These are phyloP conservation scores for Eucalyptus pumila DNA, from an alignment of 345 rosid genomes.

Conservation along the genomic window DNA sequence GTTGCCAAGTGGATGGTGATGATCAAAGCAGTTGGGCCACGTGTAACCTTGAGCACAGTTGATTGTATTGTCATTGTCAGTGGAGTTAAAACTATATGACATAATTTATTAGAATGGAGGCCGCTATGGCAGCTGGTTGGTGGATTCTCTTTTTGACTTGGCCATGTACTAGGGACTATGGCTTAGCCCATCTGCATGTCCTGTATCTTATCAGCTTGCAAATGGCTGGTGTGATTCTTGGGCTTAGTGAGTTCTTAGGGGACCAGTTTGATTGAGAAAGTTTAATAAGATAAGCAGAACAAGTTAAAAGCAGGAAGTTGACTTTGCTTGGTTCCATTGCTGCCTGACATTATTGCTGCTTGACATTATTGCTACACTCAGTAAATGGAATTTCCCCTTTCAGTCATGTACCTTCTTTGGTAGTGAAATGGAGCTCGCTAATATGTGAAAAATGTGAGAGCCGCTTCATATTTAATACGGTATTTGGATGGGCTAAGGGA, in stretches of 20 bases:
- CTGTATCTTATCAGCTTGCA: not conserved
- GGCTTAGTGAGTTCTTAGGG: not conserved
- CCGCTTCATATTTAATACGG: not conserved
- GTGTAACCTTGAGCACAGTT: not conserved
- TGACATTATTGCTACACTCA: constrained; percentile 14
- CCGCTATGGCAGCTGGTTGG: not conserved
- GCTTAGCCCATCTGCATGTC: not conserved
- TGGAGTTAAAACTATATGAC: not conserved
- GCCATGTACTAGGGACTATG: not conserved
- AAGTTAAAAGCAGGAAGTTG: not conserved
- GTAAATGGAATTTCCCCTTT: not conserved
- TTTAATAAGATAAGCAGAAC: not conserved
- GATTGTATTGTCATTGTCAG: not conserved
- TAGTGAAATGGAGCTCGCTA: not conserved
- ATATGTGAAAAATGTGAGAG: not conserved
- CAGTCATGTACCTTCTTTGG: not conserved
- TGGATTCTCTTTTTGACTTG: not conserved
- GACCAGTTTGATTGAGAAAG: not conserved
- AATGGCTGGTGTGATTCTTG: not conserved
- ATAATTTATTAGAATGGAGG: not conserved
- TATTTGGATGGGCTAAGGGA: not conserved
- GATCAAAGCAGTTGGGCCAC: not conserved
- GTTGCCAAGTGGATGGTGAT: not conserved
- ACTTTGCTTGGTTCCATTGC: not conserved
- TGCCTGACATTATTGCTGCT: constrained; percentile 3